Base-by-base conservation (phyloP, 352 stramenopile species). In the Peronosclerospora sorghi region DNA sequence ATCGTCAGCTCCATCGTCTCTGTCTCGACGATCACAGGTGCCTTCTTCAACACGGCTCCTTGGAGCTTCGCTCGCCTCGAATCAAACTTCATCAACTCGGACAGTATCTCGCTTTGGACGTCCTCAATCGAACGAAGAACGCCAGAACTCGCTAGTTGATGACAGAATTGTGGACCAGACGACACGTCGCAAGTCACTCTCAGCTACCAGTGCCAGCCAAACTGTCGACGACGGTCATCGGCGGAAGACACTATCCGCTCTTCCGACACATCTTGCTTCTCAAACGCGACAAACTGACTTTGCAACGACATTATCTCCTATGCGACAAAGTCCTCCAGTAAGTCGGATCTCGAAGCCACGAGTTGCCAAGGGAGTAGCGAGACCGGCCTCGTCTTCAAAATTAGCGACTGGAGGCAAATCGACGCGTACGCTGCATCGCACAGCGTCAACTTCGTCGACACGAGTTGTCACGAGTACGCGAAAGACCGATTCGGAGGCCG, bases 141-240 rank as follows among this genome's bases (percentile, higher is more conserved):
- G 65, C 15, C 65, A 62, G 23, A 71, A 72, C 19, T 76, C 64
- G 7, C 56, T 76, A 20, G 54, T 45, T 29, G 57, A 32, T 9
- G 62, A 73, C 13, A 43, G 41, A 23, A 30, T 56, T 17, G 34
- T 72, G 6, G 62, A 68, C 43, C 30, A 36, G 8, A 59, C 70
- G 27, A 37, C 60, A 35, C 61, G 67, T 5, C 67, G 65, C 53
- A 73, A 73, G 35, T 79, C 67, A n/a, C 62, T 75, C 6, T 65
- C 51, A 45, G 54, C 43, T 40, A 49, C 34, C 1, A 35, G 35
- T 19, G 45, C 43, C 39, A 54, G 54, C 27, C 46, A 40, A 27
- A 44, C 54, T 32, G 35, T 56, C 8, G 51, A 68, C 27, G 28
- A 41, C 4, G 54, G 65, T 32, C 45, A 51, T 27, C 61, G 61